Base-by-base conservation (phyloP, 495 filamentous ascomycete genomes). In the Hypomontagnella monticulosa region DNA sequence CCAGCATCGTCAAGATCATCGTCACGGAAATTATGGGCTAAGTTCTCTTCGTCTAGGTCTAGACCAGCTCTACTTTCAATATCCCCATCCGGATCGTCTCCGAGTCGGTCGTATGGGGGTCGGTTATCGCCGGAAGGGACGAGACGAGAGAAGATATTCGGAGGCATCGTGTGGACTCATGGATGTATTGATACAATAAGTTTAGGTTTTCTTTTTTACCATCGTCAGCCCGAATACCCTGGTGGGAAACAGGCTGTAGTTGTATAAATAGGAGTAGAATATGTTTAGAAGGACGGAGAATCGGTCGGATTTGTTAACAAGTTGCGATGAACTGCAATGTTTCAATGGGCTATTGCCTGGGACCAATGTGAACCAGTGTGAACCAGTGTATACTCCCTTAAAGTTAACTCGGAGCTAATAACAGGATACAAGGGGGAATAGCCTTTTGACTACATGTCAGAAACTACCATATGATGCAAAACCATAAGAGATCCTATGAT, bases 121-220 rank as follows among this genome's bases (percentile, higher is more conserved):
- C 84, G 86, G 15, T 84, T 86, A 54, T 84, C 85, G 40, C 70
- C 78, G 4, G 87, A 79, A 44, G 90, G 89, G 19, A 92, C 81
- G 47, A 94, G 80, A 27, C 88, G 87, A 19, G 90, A 92, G 52
- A 96, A 83, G 23, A 93, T 77, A 71, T 92, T 91, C 40, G 91
- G 91, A 62, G 90, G 79, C 90, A 93, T 93, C 38, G 62, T 61
- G 12, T 66, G 12, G 55, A 50, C n/a, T 63, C 59, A 61, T 70
- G 34, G 32, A 49, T 65, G 40, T 49, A 36, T 61, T 55, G 58
- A 57, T 32, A 51, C 47, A 41, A 61, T 51, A 12, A 46, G 43
- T 23, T 67, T 41, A 59, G 52, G 46, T 42, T 60, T 36, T 36
- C n/a, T 54, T 48, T 34, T 18, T 8, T 38, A 63, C 27, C 58